phyloP scores from a whole-genome alignment of 2,329 filamentous ascomycete genomes.

The Sporothrix schenckii region DNA sequence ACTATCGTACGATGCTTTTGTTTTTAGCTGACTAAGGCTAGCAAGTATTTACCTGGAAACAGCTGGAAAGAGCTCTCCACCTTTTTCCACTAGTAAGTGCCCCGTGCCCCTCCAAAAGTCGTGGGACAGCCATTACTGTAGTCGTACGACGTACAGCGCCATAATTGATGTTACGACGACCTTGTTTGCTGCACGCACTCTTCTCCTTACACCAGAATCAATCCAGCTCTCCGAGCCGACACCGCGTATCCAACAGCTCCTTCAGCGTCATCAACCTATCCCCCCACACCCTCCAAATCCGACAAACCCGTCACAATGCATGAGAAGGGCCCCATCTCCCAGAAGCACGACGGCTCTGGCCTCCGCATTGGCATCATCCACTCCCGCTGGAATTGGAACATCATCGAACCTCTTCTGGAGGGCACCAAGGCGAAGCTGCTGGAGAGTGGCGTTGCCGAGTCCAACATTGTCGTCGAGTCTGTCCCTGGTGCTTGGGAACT shows the following conservation, averaged over 20 bases:
- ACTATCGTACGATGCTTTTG: not conserved
- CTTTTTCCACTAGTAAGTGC: not conserved
- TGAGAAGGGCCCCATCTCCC: conserved; percentile 59
- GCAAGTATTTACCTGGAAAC: not conserved
- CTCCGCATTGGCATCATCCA: conserved; percentile 94
- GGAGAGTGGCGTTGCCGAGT: conserved; percentile 77
- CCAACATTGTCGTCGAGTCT: conserved; percentile 85
- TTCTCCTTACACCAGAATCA: not conserved
- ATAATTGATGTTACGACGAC: conserved; percentile 3
- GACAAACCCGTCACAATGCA: conserved; percentile 44
- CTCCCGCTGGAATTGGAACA: conserved; percentile 88
- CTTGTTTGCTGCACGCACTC: not conserved
- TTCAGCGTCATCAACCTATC: not conserved
- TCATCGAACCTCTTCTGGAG: conserved; percentile 82
- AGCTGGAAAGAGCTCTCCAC: conserved; percentile 27
- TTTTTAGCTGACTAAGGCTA: conserved; percentile 19
- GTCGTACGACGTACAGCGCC: not conserved
- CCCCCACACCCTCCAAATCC: not conserved
- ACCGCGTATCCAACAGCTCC: not conserved
- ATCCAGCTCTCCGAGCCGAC: not conserved
- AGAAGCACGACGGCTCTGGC: conserved; percentile 66
- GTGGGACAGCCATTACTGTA: not conserved
- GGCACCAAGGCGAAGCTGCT: conserved; percentile 79
- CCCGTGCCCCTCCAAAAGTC: conserved; percentile 23
- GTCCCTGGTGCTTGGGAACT: conserved; percentile 96